A percentile compares a stretch with the other conserved stretches of the same genome.
Evolutionary conservation across 495 filamentous ascomycete genomes (phyloP).

Genomic region (Astrothelium subdiscretum): DNA sequence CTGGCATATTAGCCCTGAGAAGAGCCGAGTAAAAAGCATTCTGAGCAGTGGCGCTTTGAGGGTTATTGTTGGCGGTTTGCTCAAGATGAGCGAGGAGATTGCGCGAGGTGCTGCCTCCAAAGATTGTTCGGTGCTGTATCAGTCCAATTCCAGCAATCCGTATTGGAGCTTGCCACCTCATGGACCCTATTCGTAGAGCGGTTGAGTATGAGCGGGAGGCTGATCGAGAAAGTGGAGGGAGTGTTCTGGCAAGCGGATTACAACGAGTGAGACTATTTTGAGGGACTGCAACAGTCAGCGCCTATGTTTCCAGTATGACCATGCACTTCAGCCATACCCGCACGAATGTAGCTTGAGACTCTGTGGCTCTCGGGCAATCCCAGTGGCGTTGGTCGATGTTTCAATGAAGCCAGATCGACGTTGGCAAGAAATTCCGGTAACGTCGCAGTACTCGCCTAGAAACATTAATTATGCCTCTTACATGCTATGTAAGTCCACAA

Average conservation of each 20-base stretch:
- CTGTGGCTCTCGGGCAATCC: neutral
- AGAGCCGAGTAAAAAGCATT: slow-evolving; percentile 88
- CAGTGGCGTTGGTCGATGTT: neutral
- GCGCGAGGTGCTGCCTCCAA: slow-evolving; percentile 45
- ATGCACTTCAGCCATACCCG: neutral
- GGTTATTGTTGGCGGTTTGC: slow-evolving; percentile 82
- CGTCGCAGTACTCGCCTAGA: neutral
- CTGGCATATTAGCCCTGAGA: slow-evolving; percentile 82
- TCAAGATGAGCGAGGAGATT: slow-evolving; percentile 61
- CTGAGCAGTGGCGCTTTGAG: slow-evolving; percentile 72
- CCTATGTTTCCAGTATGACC: neutral
- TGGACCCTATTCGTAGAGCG: neutral
- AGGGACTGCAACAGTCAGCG: neutral
- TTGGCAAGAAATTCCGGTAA: slow-evolving; percentile 7
- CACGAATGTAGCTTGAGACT: neutral
- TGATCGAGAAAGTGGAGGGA: neutral
- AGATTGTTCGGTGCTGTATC: slow-evolving; percentile 31
- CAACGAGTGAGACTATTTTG: neutral
- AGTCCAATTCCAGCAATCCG: slow-evolving; percentile 7
- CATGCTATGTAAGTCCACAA: neutral
- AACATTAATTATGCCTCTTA: neutral
- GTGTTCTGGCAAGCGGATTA: neutral
- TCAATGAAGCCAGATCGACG: neutral
- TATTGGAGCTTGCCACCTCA: neutral
- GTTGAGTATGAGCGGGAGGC: neutral